A percentile compares a stretch with the other conserved stretches of the same genome.
phyloP scores from a whole-genome alignment of 768 basidiomycete species.

The Harrya chromipes region DNA sequence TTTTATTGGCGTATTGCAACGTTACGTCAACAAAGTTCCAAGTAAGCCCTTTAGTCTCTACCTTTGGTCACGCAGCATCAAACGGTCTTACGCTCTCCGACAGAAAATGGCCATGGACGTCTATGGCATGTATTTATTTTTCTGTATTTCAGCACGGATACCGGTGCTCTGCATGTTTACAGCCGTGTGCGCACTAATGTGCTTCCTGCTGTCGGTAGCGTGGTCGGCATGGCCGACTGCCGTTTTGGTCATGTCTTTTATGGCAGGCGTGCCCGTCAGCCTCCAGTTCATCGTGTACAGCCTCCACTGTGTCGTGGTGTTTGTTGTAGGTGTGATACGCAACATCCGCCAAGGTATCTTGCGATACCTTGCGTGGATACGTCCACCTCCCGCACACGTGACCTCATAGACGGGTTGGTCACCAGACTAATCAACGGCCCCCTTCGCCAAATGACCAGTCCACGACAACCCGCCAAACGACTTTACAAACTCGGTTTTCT shows the following conservation, averaged over 20 bases:
- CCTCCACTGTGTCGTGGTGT: conserved; percentile 24
- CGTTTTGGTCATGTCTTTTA: conserved; percentile 54
- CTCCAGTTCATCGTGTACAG: conserved; percentile 68
- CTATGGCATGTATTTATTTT: conserved; percentile 63
- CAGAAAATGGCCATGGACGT: conserved; percentile 46
- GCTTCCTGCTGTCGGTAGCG: conserved; percentile 58
- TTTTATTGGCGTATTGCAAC: conserved; percentile 60
- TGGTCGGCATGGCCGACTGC: conserved; percentile 63
- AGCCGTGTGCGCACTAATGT: conserved; percentile 55
- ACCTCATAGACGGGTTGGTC: too few species aligned
- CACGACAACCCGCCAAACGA: too few species aligned
- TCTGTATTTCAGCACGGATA: conserved; percentile 61
- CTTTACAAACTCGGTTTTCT: too few species aligned
- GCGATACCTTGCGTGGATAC: conserved; percentile 11
- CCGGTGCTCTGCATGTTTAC: conserved; percentile 60
- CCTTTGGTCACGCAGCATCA: too few species aligned
- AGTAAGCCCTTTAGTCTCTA: conserved; percentile 33
- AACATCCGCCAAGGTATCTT: conserved; percentile 11
- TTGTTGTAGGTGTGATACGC: conserved; percentile 7
- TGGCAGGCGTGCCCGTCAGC: conserved; percentile 55
- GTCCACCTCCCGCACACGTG: conserved; percentile 6
- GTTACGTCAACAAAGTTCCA: conserved; percentile 50
- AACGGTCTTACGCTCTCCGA: not conserved
- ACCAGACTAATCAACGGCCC: too few species aligned
- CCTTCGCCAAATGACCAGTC: too few species aligned